Percentiles rank a stretch among this genome's conserved stretches.
These are phyloP conservation scores for Wickerhamiella kurtzmanii DNA, from an alignment of 805 yeast species.

Conservation along the genomic window DNA sequence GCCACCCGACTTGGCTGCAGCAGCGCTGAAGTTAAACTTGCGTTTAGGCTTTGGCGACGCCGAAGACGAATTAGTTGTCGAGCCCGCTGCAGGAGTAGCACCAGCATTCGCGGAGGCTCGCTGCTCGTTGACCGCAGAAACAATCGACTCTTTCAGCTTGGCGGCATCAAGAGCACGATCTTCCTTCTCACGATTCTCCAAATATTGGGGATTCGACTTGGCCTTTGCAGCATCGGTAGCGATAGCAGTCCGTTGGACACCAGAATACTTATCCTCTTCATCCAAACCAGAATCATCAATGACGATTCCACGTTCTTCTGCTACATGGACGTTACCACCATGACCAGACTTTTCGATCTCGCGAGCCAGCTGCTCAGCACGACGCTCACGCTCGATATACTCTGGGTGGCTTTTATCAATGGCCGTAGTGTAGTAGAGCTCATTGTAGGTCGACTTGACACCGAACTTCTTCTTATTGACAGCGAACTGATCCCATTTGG, in stretches of 20 bases:
- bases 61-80: too few relatives aligned
- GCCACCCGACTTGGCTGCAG: conserved; percentile 55
- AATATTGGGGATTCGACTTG: conserved; percentile 20
- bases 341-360: conserved; percentile 63
- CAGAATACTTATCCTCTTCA: conserved; percentile 93
- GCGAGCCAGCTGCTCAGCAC: conserved; percentile 66
- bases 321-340: conserved; percentile 63
- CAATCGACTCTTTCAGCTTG: conserved; percentile 1
- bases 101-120: not conserved
- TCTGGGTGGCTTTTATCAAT: conserved; percentile 60
- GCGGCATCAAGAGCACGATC: not conserved
- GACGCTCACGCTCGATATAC: conserved; percentile 45
- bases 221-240: conserved; percentile 8
- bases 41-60: conserved; percentile 26
- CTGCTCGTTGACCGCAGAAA: not conserved
- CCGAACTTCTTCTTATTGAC: conserved; percentile 86
- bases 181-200: conserved; percentile 21
- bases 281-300: conserved; percentile 79
- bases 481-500: conserved; percentile 84
- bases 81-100: not conserved
- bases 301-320: conserved; percentile 75
- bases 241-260: conserved; percentile 46
- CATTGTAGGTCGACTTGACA: conserved; percentile 70
- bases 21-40: conserved; percentile 44
- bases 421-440: conserved; percentile 73